Evolutionary conservation across 495 filamentous ascomycete species (phyloP), one percentile per base, ranked within the genome.

Genomic region (Bathelium albidoporum): DNA sequence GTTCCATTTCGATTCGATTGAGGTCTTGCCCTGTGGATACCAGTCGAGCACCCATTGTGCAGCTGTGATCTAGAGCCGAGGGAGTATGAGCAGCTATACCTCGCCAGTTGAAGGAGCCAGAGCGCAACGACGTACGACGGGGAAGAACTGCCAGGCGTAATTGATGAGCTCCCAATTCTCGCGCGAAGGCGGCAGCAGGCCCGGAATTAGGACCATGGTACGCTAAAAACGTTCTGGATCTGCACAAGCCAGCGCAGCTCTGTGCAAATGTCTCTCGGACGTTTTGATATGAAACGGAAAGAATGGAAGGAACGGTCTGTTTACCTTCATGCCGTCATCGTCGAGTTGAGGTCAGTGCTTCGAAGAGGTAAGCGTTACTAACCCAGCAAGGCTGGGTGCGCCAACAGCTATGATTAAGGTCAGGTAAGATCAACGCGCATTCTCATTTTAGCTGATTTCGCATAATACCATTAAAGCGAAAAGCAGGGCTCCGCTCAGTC

Each of bases 11-110:
- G 85, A 90, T 11, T 80, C 75, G 59, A 77, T 69, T 11, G 90
- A 95, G n/a, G 90, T 94, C 75, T 97, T 97, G 66, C 94, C 94
- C 61, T 72, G 66, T 2, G 76, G 76, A 64, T 79, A 79, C 63
- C 65, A 79, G 59, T 68, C 65, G 1, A 70, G 64, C 41, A 78
- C 3, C 76, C 76, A 78, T 76, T 79, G 77, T 18, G 70, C 22
- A 0, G 70, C 65, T 11, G 76, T 74, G 65, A 78, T 55, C 77
- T 79, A 60, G 11, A 22, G 44, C 1, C 36, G 60, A 41, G 45
- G 9, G 16, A 29, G 32, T 55, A 49, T 43, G 11, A 62, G 41
- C 3, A 10, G 36, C 58, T n/a, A 16, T 58, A 58, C 59, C 26
- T 62, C n/a, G 18, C 11, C 29, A 62, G 16, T 18, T 24, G 28